phyloP scores from a whole-genome alignment of 2,329 filamentous ascomycete genomes.

The Aspergillus costaricaensis region DNA sequence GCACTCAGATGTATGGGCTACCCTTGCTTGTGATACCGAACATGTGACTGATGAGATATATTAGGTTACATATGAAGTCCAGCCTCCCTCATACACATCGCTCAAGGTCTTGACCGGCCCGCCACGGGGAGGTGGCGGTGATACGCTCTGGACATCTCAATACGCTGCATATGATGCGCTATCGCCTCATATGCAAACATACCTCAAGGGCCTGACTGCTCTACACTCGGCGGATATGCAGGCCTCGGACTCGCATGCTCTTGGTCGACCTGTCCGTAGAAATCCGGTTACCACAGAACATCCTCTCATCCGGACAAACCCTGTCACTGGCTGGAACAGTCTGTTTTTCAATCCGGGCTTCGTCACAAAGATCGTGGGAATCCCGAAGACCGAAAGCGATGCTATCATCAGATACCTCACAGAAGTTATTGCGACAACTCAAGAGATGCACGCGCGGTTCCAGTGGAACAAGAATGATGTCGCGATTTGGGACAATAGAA shows the following conservation, averaged over 20 bases:
- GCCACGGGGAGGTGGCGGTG: constrained; percentile 57
- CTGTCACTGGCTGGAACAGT: constrained; percentile 63
- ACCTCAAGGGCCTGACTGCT: constrained; percentile 59
- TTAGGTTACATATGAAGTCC: constrained; percentile 59
- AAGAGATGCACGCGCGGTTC: constrained; percentile 70
- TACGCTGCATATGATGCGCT: constrained; percentile 62
- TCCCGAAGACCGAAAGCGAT: constrained; percentile 59
- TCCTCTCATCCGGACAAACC: constrained; percentile 61
- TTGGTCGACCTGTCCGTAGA: constrained; percentile 55
- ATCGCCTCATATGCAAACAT: constrained; percentile 58
- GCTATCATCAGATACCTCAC: constrained; percentile 56
- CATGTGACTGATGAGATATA: neutral
- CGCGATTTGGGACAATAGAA: constrained; percentile 68
- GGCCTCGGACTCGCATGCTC: constrained; percentile 52
- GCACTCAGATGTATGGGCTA: constrained; percentile 53
- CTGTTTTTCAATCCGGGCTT: constrained; percentile 63
- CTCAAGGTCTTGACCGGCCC: constrained; percentile 58
- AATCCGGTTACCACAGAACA: constrained; percentile 58
- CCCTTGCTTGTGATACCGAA: neutral
- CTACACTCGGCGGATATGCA: constrained; percentile 58
- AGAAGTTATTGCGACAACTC: constrained; percentile 58
- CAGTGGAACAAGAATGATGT: constrained; percentile 67
- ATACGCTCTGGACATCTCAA: constrained; percentile 60
- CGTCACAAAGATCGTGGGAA: constrained; percentile 59
- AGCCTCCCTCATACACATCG: constrained; percentile 60